Evolutionary conservation across 2,329 filamentous ascomycete genomes (phyloP).

Genomic region (Penicillium italicum): DNA sequence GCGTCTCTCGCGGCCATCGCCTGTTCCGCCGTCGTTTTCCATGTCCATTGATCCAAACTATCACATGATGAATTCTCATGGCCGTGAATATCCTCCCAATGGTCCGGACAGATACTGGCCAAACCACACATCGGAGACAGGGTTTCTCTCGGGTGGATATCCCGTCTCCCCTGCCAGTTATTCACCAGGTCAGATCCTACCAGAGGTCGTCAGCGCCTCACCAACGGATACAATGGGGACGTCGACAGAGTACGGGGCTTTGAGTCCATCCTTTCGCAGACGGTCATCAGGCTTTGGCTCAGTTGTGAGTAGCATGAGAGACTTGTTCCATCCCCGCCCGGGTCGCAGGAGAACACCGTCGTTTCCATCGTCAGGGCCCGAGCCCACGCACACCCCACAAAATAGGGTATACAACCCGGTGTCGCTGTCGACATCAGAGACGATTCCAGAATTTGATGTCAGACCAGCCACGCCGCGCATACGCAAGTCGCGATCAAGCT

Average conservation of each 20-base stretch:
- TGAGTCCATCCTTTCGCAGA: neutral
- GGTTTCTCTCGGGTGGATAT: neutral
- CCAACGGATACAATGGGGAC: neutral
- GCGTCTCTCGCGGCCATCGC: slow-evolving; percentile 11
- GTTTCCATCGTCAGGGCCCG: neutral
- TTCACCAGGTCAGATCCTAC: neutral
- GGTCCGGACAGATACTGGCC: neutral
- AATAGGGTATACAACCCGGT: neutral
- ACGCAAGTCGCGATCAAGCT: neutral
- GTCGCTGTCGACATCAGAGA: neutral
- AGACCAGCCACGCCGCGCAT: neutral
- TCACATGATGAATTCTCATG: neutral
- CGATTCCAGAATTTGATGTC: neutral
- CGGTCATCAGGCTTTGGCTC: slow-evolving; percentile 1
- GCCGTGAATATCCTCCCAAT: neutral
- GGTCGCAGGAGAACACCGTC: neutral
- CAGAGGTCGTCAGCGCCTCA: neutral
- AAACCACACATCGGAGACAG: neutral
- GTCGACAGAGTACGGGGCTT: neutral
- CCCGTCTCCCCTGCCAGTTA: neutral
- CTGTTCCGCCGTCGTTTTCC: neutral
- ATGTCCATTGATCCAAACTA: slow-evolving; percentile 3
- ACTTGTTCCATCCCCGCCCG: neutral
- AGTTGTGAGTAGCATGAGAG: neutral
- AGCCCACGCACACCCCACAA: neutral